Base-by-base conservation (phyloP, 2,329 filamentous ascomycete genomes). In the Hortaea sp. region DNA sequence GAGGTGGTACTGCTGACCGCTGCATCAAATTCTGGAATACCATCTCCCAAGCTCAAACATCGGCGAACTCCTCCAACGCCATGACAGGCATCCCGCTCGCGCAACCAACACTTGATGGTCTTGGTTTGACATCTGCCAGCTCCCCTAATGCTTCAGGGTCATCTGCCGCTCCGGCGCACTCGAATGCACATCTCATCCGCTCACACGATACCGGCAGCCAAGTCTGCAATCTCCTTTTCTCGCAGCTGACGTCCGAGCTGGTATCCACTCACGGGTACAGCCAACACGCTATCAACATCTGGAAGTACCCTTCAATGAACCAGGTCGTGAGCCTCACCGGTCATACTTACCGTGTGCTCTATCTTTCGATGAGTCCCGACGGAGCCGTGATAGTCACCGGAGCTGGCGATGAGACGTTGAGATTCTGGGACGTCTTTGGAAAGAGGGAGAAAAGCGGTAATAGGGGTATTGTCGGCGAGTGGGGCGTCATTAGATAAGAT, bases 11-110 rank as follows among this genome's bases (percentile, higher is more conserved):
- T 2, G 92, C 89, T 20, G 92, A 98, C 66, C 80, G 92, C 45
- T 85, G 88, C 30, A 98, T 98, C 66, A 94, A 95, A 56, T 98
- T 98, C 67, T 94, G 94, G 79, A 94, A 98, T 63, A 98, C 92
- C 0, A 73, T 52, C 57, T 70, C 49, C 55, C 67, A 52, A 51
- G 67, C 54, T 52, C 68, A 56, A 43, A 66, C 69, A 30, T 63
- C 65, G 40, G 64, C 66, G 9, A 54, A 59, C 0, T 49, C 57
- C 30, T 49, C 50, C 34, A 53, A 53, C 11, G 51, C 55, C 29
- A 45, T 11, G 34, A 43, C 46, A 31, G 29, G 48, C 13, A 32
- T 43, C 5, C 6, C 41, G 2, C 37, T 32, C 12, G 20, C 39
- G n/a, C 49, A 57, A 7, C 30, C 30, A 39, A 39, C 60, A 37